phyloP scores from a whole-genome alignment of 805 yeast genomes.

The Priceomyces fermenticarens region DNA sequence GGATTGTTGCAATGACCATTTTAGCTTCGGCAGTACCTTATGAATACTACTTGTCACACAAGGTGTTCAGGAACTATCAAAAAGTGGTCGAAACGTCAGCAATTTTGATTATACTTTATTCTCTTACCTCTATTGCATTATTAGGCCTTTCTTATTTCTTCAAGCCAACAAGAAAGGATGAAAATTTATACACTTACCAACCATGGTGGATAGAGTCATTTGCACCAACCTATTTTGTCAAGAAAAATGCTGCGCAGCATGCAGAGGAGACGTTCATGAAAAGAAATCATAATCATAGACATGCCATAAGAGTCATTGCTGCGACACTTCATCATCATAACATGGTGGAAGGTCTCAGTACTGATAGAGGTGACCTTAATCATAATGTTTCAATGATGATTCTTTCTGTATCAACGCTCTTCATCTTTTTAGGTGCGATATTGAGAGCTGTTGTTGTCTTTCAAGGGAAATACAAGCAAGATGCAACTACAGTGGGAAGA shows the following conservation, averaged over 20 bases:
- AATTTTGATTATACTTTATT: conserved; percentile 40
- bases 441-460: conserved; percentile 50
- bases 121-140: conserved; percentile 50
- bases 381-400: conserved; percentile 53
- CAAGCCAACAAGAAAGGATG: conserved; percentile 52
- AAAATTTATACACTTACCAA: conserved; percentile 55
- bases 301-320: conserved; percentile 59
- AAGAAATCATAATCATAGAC: conserved; percentile 45
- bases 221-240: conserved; percentile 55
- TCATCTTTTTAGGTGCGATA: conserved; percentile 49
- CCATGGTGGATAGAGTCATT: conserved; percentile 80
- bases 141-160: conserved; percentile 50
- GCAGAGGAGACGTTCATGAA: conserved; percentile 46
- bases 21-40: conserved; percentile 62
- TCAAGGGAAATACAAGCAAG: conserved; percentile 11
- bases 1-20: conserved; percentile 65
- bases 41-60: conserved; percentile 48
- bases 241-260: conserved; percentile 43
- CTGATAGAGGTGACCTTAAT: conserved; percentile 38
- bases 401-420: conserved; percentile 44
- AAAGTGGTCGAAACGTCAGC: conserved; percentile 49
- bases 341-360: conserved; percentile 28
- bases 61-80: conserved; percentile 48
- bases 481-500: conserved; percentile 22
- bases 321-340: conserved; percentile 47